Conservation (phyloP, 352 stramenopile species). For the Phytophthora brassicae region DNA sequence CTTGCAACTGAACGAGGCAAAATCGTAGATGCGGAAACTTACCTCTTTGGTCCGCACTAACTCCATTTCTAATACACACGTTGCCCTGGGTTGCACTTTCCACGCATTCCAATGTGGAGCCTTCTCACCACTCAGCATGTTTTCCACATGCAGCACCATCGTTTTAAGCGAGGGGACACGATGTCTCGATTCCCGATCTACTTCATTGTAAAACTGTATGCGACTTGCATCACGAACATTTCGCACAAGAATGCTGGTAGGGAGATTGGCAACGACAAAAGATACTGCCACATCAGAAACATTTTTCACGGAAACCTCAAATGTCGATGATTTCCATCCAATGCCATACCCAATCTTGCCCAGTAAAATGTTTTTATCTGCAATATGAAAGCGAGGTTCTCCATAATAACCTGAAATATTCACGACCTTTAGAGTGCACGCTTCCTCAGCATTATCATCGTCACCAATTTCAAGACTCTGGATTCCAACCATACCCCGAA, state of each 20-base stretch:
- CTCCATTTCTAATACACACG: slow-evolving; percentile 70
- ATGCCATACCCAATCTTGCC: slow-evolving; percentile 85
- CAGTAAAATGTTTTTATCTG: slow-evolving; percentile 54
- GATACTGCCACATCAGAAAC: slow-evolving; percentile 59
- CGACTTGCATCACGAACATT: slow-evolving; percentile 37
- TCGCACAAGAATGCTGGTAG: slow-evolving; percentile 52
- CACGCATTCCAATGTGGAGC: slow-evolving; percentile 35
- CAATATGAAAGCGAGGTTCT: slow-evolving; percentile 59
- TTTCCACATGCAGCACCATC: slow-evolving; percentile 45
- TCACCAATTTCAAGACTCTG: slow-evolving; percentile 54
- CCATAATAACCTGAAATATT: slow-evolving; percentile 63
- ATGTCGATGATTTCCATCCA: slow-evolving; percentile 70
- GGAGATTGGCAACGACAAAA: slow-evolving; percentile 62
- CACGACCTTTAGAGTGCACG: slow-evolving; percentile 70
- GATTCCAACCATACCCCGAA: slow-evolving; percentile 73
- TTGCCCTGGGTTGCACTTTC: slow-evolving; percentile 46
- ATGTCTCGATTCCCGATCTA: slow-evolving; percentile 5
- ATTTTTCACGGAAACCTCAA: slow-evolving; percentile 72
- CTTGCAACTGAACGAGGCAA: not conserved
- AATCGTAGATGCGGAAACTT: slow-evolving; percentile 2
- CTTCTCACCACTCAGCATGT: slow-evolving; percentile 6
- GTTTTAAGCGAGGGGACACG: slow-evolving; percentile 45
- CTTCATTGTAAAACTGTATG: slow-evolving; percentile 29
- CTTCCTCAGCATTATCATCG: slow-evolving; percentile 28
- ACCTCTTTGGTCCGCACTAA: slow-evolving; percentile 67